phyloP scores from a whole-genome alignment of 345 rosid species.

The Trapa bicornis region DNA sequence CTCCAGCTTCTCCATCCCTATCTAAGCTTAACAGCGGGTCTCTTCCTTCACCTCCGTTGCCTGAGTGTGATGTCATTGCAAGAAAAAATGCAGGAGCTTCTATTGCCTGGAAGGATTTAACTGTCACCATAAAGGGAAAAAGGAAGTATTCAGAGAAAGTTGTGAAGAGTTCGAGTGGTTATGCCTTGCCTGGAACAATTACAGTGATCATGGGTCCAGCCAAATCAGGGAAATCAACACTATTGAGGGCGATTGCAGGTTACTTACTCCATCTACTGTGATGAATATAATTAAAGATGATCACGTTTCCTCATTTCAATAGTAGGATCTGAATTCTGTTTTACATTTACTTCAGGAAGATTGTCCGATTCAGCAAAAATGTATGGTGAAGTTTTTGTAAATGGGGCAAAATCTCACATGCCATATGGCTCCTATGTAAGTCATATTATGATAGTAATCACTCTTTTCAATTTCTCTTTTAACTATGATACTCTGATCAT shows the following conservation, averaged over 20 bases:
- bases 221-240: constrained; percentile 88
- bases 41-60: constrained; percentile 66
- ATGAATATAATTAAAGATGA: neutral
- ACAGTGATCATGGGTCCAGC: constrained; percentile 99
- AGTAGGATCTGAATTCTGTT: neutral
- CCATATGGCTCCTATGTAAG: constrained; percentile 94
- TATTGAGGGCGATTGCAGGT: constrained; percentile 94
- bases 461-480: too few relatives aligned
- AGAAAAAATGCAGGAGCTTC: constrained; percentile 87
- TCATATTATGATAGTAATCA: constrained; percentile 6
- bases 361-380: constrained; percentile 63
- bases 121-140: constrained; percentile 78
- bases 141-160: constrained; percentile 87
- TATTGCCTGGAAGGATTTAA: constrained; percentile 89
- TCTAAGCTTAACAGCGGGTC: constrained; percentile 83
- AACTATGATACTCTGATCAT: too few relatives aligned
- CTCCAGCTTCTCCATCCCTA: constrained; percentile 72
- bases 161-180: constrained; percentile 85
- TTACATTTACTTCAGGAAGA: constrained; percentile 43
- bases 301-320: neutral
- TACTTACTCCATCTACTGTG: constrained; percentile 2
- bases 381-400: constrained; percentile 82
- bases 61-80: constrained; percentile 38
- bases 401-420: constrained; percentile 55
- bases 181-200: constrained; percentile 94